These are phyloP conservation scores for Fraxinus baroniana DNA, from an alignment of 305 asterid genomes.

Conservation along the genomic window DNA sequence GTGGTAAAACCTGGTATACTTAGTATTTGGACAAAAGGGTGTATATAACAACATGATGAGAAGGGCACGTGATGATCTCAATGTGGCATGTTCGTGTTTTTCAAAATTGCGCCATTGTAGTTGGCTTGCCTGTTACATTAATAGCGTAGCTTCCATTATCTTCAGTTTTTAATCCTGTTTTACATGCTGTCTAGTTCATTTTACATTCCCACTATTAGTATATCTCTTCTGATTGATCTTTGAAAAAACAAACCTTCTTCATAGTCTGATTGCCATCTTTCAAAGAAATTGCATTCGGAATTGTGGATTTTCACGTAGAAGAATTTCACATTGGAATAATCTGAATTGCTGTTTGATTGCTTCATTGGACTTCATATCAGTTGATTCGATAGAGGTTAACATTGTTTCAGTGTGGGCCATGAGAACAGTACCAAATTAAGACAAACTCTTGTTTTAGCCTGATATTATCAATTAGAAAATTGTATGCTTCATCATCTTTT, in stretches of 20 bases:
- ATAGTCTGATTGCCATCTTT: background rate
- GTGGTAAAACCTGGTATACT: background rate
- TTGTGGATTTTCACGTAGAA: background rate
- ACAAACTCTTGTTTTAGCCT: too few species aligned
- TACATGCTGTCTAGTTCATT: background rate
- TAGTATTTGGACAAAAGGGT: background rate
- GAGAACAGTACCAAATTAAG: too few species aligned
- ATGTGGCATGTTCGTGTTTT: background rate
- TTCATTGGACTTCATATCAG: conserved; percentile 61
- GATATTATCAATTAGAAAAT: too few species aligned
- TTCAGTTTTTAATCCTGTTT: background rate
- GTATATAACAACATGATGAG: background rate
- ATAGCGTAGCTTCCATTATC: background rate
- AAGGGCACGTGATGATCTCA: background rate
- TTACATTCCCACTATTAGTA: too few species aligned
- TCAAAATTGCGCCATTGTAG: background rate
- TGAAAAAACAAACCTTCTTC: too few species aligned
- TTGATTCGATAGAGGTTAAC: too few species aligned
- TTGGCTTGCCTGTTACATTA: background rate
- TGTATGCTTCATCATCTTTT: too few species aligned
- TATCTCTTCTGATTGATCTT: too few species aligned
- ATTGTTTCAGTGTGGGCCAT: too few species aligned
- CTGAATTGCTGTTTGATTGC: conserved; percentile 37
- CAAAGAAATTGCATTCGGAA: background rate
- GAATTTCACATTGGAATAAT: background rate